Evolutionary conservation across 2,329 filamentous ascomycete genomes (phyloP), one percentile per base, ranked within the genome.

Genomic region (Hymenoscyphus linearis): DNA sequence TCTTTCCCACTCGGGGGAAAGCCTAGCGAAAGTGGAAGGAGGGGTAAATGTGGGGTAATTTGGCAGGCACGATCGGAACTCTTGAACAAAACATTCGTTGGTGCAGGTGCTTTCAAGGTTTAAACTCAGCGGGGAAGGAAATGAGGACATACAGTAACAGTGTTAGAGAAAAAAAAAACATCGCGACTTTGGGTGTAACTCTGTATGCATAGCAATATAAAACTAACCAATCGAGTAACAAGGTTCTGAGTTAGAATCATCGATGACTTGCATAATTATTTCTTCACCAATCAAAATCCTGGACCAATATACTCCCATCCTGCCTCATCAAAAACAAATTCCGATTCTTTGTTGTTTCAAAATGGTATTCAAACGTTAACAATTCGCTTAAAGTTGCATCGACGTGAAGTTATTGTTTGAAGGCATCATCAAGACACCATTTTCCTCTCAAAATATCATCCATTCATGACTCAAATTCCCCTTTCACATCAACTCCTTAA

Each of bases 401-500:
- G 44, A 13, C 44, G 44, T 47, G 44, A 14, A 13, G 13, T 25
- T 25, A 50, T 50, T 10, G 22, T 50, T 50, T 44, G 12, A 13
- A 2, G 18, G 18, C 25, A 25, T 25, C 18, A 10, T 50, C 44
- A 14, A 9, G 16, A 40, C n/a, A 40, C 16, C 31, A 31, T 16
- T 40, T 47, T 10, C 18, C 18, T 10, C n/a, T 25, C 12, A 12
- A 18, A 10, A 25, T 50, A 25, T 18, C 44, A n/a, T 9, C 4
- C 7, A 7, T 31, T 7, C 31, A 31, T 4, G 22, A 47, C 40
- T 18, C 10, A 50, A 10, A 50, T 50, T 9, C 9, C 27, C 52
- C 47, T 26, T 61, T 68, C 63, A 70, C 55, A 71, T 62, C 65
- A 68, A 59, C 58, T 70, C 70, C 57, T 64, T 66, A 55, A 87